These are phyloP conservation scores for Eleusine indica DNA, from an alignment of 176 grass and related monocot species.

Conservation along the genomic window DNA sequence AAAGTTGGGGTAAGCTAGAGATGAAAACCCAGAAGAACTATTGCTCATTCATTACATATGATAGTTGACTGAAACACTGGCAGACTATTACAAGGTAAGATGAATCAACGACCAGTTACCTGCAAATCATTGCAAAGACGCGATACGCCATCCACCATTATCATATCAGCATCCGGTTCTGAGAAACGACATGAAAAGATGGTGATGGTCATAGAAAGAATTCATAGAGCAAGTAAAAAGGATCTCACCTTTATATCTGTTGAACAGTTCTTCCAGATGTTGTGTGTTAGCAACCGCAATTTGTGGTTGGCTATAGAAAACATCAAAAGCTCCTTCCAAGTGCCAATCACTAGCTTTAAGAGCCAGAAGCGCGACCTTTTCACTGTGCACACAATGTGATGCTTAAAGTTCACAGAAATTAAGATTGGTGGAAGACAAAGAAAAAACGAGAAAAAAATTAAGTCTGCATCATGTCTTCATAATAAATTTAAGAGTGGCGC, in stretches of 20 bases:
- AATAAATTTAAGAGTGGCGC: neutral
- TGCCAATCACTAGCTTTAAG: slow-evolving; percentile 94
- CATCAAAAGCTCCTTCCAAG: slow-evolving; percentile 90
- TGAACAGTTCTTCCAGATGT: slow-evolving; percentile 79
- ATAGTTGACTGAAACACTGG: slow-evolving; percentile 12
- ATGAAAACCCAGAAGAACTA: too few relatives aligned
- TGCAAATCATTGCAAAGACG: slow-evolving; percentile 76
- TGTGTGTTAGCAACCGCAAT: slow-evolving; percentile 62
- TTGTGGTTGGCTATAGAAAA: slow-evolving; percentile 91
- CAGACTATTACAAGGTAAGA: neutral
- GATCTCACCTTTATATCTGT: slow-evolving; percentile 78
- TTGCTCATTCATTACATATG: neutral
- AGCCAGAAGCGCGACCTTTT: slow-evolving; percentile 83
- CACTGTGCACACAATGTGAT: slow-evolving; percentile 44
- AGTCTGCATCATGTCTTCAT: neutral
- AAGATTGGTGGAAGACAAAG: neutral
- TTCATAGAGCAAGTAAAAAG: neutral
- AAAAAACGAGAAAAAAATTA: neutral
- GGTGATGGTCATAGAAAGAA: slow-evolving; percentile 8
- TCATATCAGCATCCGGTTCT: slow-evolving; percentile 84
- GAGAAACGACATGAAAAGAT: neutral
- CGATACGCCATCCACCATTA: slow-evolving; percentile 82
- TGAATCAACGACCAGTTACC: slow-evolving; percentile 37
- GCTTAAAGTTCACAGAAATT: slow-evolving; percentile 10
- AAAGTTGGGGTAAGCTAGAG: too few relatives aligned